Evolutionary conservation across 805 yeast species (phyloP).

Genomic region (Barnettozyma californica): DNA sequence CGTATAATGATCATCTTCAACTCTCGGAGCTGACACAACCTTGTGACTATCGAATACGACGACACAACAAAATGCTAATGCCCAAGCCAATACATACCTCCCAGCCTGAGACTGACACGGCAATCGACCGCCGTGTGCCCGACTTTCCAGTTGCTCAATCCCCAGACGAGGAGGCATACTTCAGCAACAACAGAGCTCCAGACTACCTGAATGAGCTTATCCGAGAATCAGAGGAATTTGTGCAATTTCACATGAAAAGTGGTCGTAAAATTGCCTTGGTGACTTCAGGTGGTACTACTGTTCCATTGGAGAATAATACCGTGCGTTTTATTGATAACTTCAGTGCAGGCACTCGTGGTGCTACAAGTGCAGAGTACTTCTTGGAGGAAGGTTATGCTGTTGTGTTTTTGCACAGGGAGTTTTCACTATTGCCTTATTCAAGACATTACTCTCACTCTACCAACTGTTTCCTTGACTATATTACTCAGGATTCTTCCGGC

Average conservation of each 20-base stretch:
- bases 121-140: conserved; percentile 74
- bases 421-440: conserved; percentile 87
- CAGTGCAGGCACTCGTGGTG: conserved; percentile 97
- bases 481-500: conserved; percentile 43
- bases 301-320: conserved; percentile 93
- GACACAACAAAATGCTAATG: not conserved
- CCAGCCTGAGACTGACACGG: conserved; percentile 61
- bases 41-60: not conserved
- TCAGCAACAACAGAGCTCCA: conserved; percentile 69
- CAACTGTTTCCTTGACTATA: conserved; percentile 79
- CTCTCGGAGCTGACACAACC: not conserved
- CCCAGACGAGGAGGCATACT: conserved; percentile 72
- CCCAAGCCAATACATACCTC: conserved; percentile 48
- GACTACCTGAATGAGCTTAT: conserved; percentile 60
- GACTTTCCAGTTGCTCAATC: conserved; percentile 71
- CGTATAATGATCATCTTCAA: not conserved
- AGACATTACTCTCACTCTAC: conserved; percentile 83
- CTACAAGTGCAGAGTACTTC: conserved; percentile 90
- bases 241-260: conserved; percentile 43
- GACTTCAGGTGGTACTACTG: conserved; percentile 97
- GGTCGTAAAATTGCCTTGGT: conserved; percentile 65
- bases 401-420: conserved; percentile 87
- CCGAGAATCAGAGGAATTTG: conserved; percentile 52
- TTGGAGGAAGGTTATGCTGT: conserved; percentile 86
- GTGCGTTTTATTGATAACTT: conserved; percentile 96